These are phyloP conservation scores for Backusella morwellensis DNA, from an alignment of 192 early-diverging fungal genomes.

Conservation along the genomic window DNA sequence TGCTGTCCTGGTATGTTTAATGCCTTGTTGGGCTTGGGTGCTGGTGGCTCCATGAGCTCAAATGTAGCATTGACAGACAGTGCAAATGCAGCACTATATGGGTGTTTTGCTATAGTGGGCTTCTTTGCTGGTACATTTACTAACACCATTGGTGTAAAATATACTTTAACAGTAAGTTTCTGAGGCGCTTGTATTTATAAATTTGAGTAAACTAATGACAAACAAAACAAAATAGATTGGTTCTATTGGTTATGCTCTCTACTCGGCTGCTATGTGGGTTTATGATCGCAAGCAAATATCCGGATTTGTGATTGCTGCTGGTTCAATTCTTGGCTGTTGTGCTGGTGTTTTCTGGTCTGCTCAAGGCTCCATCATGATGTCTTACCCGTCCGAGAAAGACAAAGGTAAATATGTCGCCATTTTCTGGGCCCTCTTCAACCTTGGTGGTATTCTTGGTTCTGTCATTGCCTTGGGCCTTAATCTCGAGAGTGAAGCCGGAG, in stretches of 20 bases:
- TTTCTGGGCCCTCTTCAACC: constrained; percentile 88
- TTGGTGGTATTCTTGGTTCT: constrained; percentile 79
- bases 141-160: constrained; percentile 27
- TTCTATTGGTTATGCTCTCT: constrained; percentile 63
- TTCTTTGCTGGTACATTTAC: constrained; percentile 37
- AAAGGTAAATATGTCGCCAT: constrained; percentile 80
- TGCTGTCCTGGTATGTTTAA: constrained; percentile 82
- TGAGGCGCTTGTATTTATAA: background rate
- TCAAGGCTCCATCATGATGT: constrained; percentile 82
- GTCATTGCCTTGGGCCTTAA: constrained; percentile 48
- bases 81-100: constrained; percentile 31
- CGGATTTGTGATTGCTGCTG: constrained; percentile 69
- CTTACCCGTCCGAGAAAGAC: constrained; percentile 77
- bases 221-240: constrained; percentile 42
- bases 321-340: constrained; percentile 76
- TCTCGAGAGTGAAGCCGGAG: constrained; percentile 29
- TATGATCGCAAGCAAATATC: constrained; percentile 53
- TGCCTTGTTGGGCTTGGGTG: constrained; percentile 44
- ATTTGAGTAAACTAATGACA: background rate
- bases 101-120: constrained; percentile 32
- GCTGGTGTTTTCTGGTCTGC: constrained; percentile 75
- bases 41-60: constrained; percentile 34
- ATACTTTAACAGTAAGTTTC: constrained; percentile 17
- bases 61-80: constrained; percentile 25
- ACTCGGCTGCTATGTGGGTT: constrained; percentile 60